Evolutionary conservation across 1,284 basidiomycete species (phyloP).

Genomic region (Ceratobasidium sp.): DNA sequence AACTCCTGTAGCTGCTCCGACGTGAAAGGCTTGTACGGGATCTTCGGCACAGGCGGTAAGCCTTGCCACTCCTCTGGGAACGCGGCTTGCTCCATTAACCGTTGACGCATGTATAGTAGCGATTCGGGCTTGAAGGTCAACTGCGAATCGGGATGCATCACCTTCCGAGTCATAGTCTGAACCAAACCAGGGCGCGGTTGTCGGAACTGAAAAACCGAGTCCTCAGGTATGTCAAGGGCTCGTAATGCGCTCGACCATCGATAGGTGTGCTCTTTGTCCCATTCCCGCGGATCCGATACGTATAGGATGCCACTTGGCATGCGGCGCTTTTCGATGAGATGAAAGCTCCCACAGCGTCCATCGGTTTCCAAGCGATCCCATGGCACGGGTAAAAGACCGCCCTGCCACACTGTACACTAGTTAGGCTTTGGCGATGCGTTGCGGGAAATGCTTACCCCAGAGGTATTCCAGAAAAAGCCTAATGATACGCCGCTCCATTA

Average conservation of each 20-base stretch:
- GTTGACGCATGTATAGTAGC: neutral
- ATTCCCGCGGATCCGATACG: neutral
- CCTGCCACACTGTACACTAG: neutral
- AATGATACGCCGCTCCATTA: neutral
- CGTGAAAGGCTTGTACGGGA: neutral
- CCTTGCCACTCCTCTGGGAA: slow-evolving; percentile 6
- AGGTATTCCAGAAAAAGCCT: neutral
- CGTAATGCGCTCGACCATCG: neutral
- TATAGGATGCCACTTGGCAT: neutral
- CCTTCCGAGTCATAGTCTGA: neutral
- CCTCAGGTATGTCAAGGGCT: neutral
- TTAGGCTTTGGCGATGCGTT: neutral
- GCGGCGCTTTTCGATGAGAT: neutral
- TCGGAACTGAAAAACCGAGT: neutral
- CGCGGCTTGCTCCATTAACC: neutral
- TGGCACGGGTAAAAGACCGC: neutral
- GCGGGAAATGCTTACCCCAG: neutral
- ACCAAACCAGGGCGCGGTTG: neutral
- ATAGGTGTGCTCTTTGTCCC: neutral
- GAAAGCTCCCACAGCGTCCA: neutral
- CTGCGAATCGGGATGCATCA: neutral
- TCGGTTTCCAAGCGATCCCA: neutral
- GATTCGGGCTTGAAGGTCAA: neutral
- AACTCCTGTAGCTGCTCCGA: neutral
- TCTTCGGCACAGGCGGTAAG: neutral